Conservation (phyloP, 805 yeast species). For the Candida nonsorbophila region DNA sequence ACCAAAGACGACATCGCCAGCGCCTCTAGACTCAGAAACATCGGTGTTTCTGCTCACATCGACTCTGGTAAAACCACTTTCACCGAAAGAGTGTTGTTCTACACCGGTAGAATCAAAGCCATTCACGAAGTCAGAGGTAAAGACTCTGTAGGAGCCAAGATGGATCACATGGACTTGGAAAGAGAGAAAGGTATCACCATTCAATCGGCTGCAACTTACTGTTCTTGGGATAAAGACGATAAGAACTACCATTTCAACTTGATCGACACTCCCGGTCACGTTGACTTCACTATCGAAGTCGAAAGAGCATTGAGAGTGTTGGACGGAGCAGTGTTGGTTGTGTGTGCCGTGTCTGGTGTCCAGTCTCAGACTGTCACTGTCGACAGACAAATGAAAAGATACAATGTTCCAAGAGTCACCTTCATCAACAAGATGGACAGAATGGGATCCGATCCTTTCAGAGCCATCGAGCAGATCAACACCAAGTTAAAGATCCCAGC, state of each 20-base stretch:
- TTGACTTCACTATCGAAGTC: conserved; percentile 97
- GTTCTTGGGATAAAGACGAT: conserved; percentile 83
- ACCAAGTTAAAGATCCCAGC: conserved; percentile 85
- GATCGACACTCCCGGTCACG: conserved; percentile 98
- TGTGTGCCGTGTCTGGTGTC: conserved; percentile 97
- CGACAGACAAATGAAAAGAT: conserved; percentile 97
- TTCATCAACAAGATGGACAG: conserved; percentile 98
- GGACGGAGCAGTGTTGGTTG: conserved; percentile 97
- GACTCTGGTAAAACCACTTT: conserved; percentile 98
- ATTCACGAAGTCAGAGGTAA: conserved; percentile 96
- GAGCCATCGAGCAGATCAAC: conserved; percentile 88
- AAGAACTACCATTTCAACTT: conserved; percentile 80
- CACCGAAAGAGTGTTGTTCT: conserved; percentile 93
- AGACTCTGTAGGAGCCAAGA: conserved; percentile 97
- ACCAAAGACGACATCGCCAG: conserved; percentile 48
- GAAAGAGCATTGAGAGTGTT: conserved; percentile 97
- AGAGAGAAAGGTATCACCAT: conserved; percentile 98
- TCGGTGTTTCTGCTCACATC: conserved; percentile 96
- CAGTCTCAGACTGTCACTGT: conserved; percentile 98
- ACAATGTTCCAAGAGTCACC: conserved; percentile 93
- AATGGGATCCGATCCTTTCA: conserved; percentile 98
- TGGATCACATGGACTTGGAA: conserved; percentile 99
- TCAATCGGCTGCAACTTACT: conserved; percentile 97
- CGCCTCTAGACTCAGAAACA: conserved; percentile 70
- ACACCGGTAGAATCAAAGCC: conserved; percentile 95